Base-by-base conservation (phyloP, 2,329 filamentous ascomycete genomes). In the Penicillium sp. region DNA sequence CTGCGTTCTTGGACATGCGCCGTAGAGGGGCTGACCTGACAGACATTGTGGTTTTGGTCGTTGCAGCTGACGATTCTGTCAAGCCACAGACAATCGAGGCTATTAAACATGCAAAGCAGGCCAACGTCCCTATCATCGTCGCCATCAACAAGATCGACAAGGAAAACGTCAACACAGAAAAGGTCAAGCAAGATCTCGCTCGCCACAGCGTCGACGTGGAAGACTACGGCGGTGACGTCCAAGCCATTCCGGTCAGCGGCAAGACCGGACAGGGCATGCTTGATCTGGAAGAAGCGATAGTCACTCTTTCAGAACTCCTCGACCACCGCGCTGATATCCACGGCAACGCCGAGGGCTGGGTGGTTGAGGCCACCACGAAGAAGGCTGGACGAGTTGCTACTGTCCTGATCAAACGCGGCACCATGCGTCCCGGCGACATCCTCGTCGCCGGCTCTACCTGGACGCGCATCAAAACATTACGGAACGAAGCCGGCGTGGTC, bases 121-220 rank as follows among this genome's bases (percentile, higher is more conserved):
- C 94, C 51, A 88, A 89, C 60, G 94, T 97, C 0, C 93, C 94
- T 5, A 93, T 99, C 50, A 96, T 99, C 58, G 94, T 99, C 51
- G 95, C 95, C 16, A 93, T 97, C 75, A 99, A 94, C 79, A 99
- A 99, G 75, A 84, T 96, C 52, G 94, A 99, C 76, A 96, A 94
- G 74, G 85, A 88, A 59, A 88, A 90, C 59, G 87, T 89, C 5
- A 84, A 91, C 52, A 76, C 91, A 11, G 88, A 97, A 43, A 83
- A 85, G 48, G 92, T 97, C 60, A 97, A 97, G 75, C 81, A 87
- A 56, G 94, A 97, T 70, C 84, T 99, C 23, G 85, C 89, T 8
- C 81, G 85, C 2, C 82, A 96, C 66, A 91, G 89, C 7, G 85
- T 99, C 28, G 89, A 96, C 64, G 88, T 99, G 55, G 94, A 99